Evolutionary conservation across 179 eudicot species (phyloP), one percentile per base, ranked within the genome.

Genomic region (Corrigiola litoralis): DNA sequence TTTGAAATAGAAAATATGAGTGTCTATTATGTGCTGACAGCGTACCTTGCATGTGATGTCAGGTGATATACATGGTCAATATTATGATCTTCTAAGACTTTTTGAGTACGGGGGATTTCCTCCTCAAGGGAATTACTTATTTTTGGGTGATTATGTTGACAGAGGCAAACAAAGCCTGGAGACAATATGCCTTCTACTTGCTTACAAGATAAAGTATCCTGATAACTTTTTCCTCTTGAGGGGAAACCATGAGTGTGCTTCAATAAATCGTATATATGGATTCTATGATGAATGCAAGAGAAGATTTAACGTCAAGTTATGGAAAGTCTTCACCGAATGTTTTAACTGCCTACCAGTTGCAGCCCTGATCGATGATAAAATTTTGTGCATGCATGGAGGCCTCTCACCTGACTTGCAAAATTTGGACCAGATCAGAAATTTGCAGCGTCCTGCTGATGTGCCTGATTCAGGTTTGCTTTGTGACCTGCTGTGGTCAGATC

Each of bases 351-450:
- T 80, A 37, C 84, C 84, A 13, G 84, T 80, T 63, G 81, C 84
- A 32, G 84, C 84, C 47, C 49, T 80, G 10, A 76, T 80, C 8
- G 84, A 80, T 63, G 84, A 77, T 48, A 80, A 80, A 56, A 73
- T 80, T 70, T 63, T 80, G 38, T 80, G 84, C 50, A 80, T 80
- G 84, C 84, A 80, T 73, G 84, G 84, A 58, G 84, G 84, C 34
- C 79, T 80, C 41, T 80, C 84, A 50, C 84, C 84, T 70, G 84
- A 80, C 25, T 68, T 80, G 25, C 66, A 80, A 3, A 68, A 63
- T 54, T 58, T 80, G 63, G 78, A 80, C 41, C 80, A 80, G 78
- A 76, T 80, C 36, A 71, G 84, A 28, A 76, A 73, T 64, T 61
- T 76, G 72, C 75, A 61, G 40, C 70, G 84, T 17, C 84, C 84